Conservation (phyloP, 768 basidiomycete genomes). For the Lentinula sp. region DNA sequence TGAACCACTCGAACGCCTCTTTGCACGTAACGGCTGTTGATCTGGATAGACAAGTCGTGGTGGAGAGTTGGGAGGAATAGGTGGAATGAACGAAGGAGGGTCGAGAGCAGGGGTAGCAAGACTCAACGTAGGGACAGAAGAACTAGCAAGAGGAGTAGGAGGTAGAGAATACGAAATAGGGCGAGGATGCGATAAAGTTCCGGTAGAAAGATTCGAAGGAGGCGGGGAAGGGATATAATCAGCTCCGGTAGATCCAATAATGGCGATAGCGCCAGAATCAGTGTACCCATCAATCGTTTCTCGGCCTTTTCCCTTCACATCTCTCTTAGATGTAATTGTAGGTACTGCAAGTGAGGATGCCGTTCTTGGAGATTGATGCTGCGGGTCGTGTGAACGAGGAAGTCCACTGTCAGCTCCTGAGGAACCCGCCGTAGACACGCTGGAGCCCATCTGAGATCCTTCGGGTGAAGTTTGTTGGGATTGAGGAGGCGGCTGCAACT, state of each 20-base stretch:
- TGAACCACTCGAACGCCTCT: conserved; percentile 3
- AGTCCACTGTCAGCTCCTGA: not conserved
- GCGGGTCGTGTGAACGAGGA: not conserved
- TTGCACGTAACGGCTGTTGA: not conserved
- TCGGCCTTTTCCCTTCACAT: not conserved
- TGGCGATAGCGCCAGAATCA: not conserved
- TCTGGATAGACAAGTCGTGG: not conserved
- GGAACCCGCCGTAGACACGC: not conserved
- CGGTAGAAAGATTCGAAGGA: not conserved
- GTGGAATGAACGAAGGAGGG: too few relatives aligned
- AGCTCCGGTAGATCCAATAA: not conserved
- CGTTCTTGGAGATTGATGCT: not conserved
- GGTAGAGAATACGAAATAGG: not conserved
- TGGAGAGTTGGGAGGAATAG: not conserved
- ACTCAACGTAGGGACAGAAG: too few relatives aligned
- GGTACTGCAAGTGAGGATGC: not conserved
- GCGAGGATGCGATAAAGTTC: not conserved
- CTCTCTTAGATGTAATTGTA: not conserved
- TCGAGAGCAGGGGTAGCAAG: too few relatives aligned
- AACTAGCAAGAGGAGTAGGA: too few relatives aligned
- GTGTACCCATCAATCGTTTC: not conserved
- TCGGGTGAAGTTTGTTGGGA: not conserved
- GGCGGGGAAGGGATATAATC: not conserved
- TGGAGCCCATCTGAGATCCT: not conserved
- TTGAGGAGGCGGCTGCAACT: not conserved